phyloP scores from a whole-genome alignment of 176 grass and related monocot genomes.

The Microstegium vimineum region DNA sequence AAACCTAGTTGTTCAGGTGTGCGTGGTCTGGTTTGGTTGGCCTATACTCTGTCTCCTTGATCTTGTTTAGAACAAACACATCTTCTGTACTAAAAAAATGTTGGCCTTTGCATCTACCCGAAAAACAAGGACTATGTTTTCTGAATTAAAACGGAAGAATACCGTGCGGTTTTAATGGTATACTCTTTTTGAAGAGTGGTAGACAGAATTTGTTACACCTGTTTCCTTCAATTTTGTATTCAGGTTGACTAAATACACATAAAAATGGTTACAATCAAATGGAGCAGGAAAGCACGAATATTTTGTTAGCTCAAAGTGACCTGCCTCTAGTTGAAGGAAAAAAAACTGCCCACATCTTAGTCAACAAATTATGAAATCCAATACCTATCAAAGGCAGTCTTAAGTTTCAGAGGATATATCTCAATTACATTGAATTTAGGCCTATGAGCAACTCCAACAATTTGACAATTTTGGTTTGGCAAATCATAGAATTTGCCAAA shows the following conservation, averaged over 20 bases:
- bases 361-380: too few relatives aligned
- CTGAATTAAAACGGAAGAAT: neutral
- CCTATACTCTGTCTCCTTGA: neutral
- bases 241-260: neutral
- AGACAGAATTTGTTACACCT: neutral
- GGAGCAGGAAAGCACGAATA: neutral
- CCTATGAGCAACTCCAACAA: too few relatives aligned
- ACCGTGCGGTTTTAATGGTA: neutral
- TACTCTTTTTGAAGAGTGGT: neutral
- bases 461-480: too few relatives aligned
- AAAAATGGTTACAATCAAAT: neutral
- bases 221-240: neutral
- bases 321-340: neutral
- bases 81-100: neutral
- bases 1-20: conserved; percentile 30
- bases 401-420: neutral
- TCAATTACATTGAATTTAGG: too few relatives aligned
- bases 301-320: neutral
- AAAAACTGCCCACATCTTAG: neutral
- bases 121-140: neutral
- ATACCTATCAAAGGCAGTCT: neutral
- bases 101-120: conserved; percentile 10
- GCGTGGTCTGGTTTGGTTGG: conserved; percentile 31
- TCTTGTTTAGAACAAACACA: conserved; percentile 27
- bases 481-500: too few relatives aligned